A percentile compares a stretch with the other conserved stretches of the same genome.
Evolutionary conservation across 139 green algal genomes (phyloP).

Genomic region (Marvania coccoides): DNA sequence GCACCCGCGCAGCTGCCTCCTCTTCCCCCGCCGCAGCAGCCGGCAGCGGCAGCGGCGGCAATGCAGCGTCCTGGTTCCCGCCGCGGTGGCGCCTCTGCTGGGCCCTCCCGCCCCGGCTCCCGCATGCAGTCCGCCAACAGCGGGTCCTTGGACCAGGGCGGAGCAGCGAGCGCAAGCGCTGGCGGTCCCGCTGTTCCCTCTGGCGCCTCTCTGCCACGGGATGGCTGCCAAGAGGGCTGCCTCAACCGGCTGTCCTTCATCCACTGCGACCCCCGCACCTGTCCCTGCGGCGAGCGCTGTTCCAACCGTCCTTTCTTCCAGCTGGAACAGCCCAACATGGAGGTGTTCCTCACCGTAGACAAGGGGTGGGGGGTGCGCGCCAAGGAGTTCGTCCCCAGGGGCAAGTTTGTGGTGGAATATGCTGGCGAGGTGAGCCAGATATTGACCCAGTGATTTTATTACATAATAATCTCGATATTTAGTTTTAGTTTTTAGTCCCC

Average conservation of each 20-base stretch:
- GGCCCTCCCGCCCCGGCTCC: too few species aligned
- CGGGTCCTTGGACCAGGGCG: too few species aligned
- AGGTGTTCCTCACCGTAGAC: slow-evolving; percentile 68
- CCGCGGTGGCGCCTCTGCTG: too few species aligned
- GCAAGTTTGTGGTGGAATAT: slow-evolving; percentile 84
- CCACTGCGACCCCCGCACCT: slow-evolving; percentile 65
- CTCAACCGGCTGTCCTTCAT: slow-evolving; percentile 62
- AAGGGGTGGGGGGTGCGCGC: slow-evolving; percentile 63
- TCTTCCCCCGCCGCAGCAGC: too few species aligned
- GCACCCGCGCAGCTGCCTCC: too few species aligned
- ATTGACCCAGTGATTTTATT: too few species aligned
- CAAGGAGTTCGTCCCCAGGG: slow-evolving; percentile 28
- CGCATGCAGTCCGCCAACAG: too few species aligned
- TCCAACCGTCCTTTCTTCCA: slow-evolving; percentile 71
- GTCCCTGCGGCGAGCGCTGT: slow-evolving; percentile 66
- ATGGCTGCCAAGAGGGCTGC: slow-evolving; percentile 53
- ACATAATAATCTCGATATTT: too few species aligned
- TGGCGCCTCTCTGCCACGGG: background rate
- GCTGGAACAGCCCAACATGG: slow-evolving; percentile 45
- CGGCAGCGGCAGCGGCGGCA: too few species aligned
- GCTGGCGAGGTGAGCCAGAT: slow-evolving; percentile 48
- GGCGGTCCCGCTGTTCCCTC: background rate
- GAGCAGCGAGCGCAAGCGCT: background rate
- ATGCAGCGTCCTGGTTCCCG: too few species aligned
- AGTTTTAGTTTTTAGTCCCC: too few species aligned